These are phyloP conservation scores for Erucastrum elatum DNA, from an alignment of 345 rosid genomes.

Conservation along the genomic window DNA sequence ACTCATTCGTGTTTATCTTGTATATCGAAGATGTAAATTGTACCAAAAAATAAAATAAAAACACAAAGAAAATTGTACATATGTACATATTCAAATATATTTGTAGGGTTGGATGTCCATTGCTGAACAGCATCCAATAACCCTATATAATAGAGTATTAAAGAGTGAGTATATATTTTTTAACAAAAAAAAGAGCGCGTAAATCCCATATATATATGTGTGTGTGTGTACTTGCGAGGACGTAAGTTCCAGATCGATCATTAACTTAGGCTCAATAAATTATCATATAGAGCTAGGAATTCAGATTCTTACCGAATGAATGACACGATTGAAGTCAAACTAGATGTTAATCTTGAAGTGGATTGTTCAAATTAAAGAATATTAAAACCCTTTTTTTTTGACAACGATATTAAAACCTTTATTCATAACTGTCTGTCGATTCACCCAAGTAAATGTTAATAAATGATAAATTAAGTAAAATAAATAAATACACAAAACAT, in stretches of 20 bases:
- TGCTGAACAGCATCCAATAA: conserved; percentile 29
- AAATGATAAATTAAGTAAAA: background rate
- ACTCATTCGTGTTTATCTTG: background rate
- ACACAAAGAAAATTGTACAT: background rate
- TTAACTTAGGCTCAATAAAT: too few relatives aligned
- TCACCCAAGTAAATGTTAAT: background rate
- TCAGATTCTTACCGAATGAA: background rate
- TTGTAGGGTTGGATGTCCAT: conserved; percentile 12
- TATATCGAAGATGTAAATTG: background rate
- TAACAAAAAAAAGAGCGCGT: too few relatives aligned
- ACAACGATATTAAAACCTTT: background rate
- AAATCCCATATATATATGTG: too few relatives aligned
- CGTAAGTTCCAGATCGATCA: too few relatives aligned
- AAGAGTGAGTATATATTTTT: background rate
- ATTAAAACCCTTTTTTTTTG: background rate
- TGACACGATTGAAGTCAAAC: background rate
- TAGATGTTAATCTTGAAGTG: background rate
- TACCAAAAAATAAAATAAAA: background rate
- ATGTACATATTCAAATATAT: conserved; percentile 28
- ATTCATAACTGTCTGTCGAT: background rate
- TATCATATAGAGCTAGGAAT: background rate
- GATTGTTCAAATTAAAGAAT: background rate
- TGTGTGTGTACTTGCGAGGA: too few relatives aligned
- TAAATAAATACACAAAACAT: background rate
- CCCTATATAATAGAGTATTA: conserved; percentile 7